Conservation (phyloP, 23 red algal genomes). For the Agarophyton chilense region DNA sequence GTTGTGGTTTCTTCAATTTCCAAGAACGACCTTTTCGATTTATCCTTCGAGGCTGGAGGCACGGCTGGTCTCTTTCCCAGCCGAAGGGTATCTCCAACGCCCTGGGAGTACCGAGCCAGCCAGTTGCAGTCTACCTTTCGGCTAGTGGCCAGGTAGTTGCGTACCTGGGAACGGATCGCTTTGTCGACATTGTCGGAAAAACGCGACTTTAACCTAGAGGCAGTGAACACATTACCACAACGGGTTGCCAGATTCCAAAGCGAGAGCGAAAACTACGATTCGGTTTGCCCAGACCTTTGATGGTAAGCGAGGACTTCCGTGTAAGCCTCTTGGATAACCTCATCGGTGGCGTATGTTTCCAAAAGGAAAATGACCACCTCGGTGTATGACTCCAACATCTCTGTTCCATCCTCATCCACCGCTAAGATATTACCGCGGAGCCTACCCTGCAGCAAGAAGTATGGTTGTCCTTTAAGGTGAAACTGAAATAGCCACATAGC, state of each 20-base stretch:
- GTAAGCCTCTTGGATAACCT: background rate
- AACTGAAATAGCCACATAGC: constrained; percentile 8
- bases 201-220: too few relatives aligned
- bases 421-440: background rate
- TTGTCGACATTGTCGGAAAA: too few relatives aligned
- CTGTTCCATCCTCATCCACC: too few relatives aligned
- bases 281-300: background rate
- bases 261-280: background rate
- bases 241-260: background rate
- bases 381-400: too few relatives aligned
- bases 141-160: background rate
- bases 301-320: background rate
- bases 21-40: too few relatives aligned
- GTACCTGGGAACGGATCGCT: too few relatives aligned
- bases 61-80: too few relatives aligned
- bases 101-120: too few relatives aligned
- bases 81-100: too few relatives aligned
- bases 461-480: background rate
- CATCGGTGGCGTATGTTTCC: background rate
- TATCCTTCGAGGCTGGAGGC: too few relatives aligned
- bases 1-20: too few relatives aligned
- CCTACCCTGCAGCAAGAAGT: background rate
- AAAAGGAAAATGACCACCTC: background rate
- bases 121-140: background rate
- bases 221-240: background rate